Evolutionary conservation across 2,329 filamentous ascomycete genomes (phyloP).

Genomic region (Microcyclosporella mali): DNA sequence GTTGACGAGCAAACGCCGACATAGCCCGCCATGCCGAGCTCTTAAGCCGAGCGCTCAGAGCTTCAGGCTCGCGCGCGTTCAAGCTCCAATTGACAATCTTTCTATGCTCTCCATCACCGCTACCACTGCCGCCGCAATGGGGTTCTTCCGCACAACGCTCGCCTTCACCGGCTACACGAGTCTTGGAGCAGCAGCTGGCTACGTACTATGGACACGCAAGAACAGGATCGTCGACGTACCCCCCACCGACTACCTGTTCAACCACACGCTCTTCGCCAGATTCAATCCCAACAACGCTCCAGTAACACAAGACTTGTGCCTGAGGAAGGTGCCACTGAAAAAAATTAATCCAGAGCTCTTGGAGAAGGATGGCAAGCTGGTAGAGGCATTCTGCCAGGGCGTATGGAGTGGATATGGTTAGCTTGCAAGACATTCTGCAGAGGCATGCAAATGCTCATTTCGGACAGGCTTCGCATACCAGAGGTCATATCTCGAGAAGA

Average conservation of each 20-base stretch:
- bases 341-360: conserved; percentile 61
- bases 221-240: conserved; percentile 55
- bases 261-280: conserved; percentile 49
- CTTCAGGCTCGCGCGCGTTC: too few relatives aligned
- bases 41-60: too few relatives aligned
- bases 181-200: conserved; percentile 45
- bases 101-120: not conserved
- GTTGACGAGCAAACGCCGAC: too few relatives aligned
- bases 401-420: conserved; percentile 61
- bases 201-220: conserved; percentile 49
- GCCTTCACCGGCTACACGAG: conserved; percentile 29
- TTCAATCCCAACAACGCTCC: conserved; percentile 60
- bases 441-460: not conserved
- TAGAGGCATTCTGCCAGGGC: conserved; percentile 61
- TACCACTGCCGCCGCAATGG: conserved; percentile 23
- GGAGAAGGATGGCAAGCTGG: conserved; percentile 54
- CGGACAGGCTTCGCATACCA: conserved; percentile 53
- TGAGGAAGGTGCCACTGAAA: conserved; percentile 56
- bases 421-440: conserved; percentile 14
- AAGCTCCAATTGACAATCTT: too few relatives aligned
- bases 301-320: conserved; percentile 57
- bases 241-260: conserved; percentile 57
- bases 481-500: conserved; percentile 52
- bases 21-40: too few relatives aligned
- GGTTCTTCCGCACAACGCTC: conserved; percentile 27